Evolutionary conservation across 768 basidiomycete species (phyloP).

Genomic region (Naganishia vaughanmartiniae): DNA sequence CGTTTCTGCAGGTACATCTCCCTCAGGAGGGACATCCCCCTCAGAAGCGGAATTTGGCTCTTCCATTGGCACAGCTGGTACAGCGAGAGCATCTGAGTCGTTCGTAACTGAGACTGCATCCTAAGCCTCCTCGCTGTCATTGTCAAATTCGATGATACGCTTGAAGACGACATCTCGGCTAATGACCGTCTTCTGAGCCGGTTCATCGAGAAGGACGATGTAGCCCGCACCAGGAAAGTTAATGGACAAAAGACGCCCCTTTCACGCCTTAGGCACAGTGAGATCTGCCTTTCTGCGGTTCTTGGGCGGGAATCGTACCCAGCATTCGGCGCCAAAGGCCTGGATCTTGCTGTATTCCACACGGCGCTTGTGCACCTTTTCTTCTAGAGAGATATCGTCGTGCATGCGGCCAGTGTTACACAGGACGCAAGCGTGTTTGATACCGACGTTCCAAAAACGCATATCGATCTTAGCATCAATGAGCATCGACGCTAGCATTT

Average conservation of each 20-base stretch:
- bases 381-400: conserved; percentile 27
- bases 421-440: conserved; percentile 16
- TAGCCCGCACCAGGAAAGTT: conserved; percentile 4
- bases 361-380: conserved; percentile 9
- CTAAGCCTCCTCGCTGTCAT: not conserved
- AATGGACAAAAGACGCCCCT: not conserved
- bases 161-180: conserved; percentile 25
- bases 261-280: conserved; percentile 11
- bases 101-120: no score
- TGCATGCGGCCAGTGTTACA: not conserved
- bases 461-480: conserved; percentile 18
- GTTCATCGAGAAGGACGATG: conserved; percentile 6
- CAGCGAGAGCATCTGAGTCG: no score
- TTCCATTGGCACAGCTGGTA: no score
- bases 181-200: not conserved
- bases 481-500: conserved; percentile 34
- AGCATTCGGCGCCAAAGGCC: conserved; percentile 17
- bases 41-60: not conserved
- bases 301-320: not conserved
- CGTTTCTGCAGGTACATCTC: not conserved
- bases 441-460: conserved; percentile 28
- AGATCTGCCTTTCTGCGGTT: conserved; percentile 11
- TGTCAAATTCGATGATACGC: conserved; percentile 1
- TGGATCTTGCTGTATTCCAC: conserved; percentile 20
- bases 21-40: not conserved